Conservation (phyloP, 2,329 filamentous ascomycete species). For the Ampelomyces quisqualis region DNA sequence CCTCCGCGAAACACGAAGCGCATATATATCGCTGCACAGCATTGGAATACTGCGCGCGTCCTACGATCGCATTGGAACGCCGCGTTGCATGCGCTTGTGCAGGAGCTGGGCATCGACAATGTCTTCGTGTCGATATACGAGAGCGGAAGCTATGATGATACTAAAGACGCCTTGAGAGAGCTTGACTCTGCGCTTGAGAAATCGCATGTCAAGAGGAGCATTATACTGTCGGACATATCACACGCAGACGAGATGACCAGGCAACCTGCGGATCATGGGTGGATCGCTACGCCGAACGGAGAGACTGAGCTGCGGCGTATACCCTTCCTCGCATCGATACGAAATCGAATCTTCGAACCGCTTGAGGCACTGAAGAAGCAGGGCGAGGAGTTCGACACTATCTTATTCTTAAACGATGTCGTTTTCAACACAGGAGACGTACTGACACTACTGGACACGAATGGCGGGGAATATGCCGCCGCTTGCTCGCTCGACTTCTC, state of each 20-base stretch:
- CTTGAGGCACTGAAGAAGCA: conserved; percentile 53
- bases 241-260: conserved; percentile 13
- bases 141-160: conserved; percentile 68
- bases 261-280: not conserved
- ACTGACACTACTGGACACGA: conserved; percentile 56
- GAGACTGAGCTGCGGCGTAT: conserved; percentile 65
- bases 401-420: conserved; percentile 64
- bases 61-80: conserved; percentile 64
- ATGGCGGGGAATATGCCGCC: conserved; percentile 59
- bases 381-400: conserved; percentile 56
- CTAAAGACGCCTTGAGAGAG: conserved; percentile 58
- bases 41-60: conserved; percentile 65
- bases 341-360: conserved; percentile 63
- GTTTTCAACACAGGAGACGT: conserved; percentile 60
- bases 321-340: conserved; percentile 63
- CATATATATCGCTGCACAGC: conserved; percentile 52
- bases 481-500: conserved; percentile 63
- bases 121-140: conserved; percentile 67
- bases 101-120: conserved; percentile 60
- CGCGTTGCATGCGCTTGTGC: conserved; percentile 58
- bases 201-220: conserved; percentile 54
- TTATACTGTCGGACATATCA: conserved; percentile 60
- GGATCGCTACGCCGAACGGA: conserved; percentile 45
- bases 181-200: conserved; percentile 56
- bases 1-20: not conserved